Evolutionary conservation across 1,139 yeast genomes (phyloP), one percentile per base, ranked within the genome.

Genomic region (Hemisphaericaspora subhashii): DNA sequence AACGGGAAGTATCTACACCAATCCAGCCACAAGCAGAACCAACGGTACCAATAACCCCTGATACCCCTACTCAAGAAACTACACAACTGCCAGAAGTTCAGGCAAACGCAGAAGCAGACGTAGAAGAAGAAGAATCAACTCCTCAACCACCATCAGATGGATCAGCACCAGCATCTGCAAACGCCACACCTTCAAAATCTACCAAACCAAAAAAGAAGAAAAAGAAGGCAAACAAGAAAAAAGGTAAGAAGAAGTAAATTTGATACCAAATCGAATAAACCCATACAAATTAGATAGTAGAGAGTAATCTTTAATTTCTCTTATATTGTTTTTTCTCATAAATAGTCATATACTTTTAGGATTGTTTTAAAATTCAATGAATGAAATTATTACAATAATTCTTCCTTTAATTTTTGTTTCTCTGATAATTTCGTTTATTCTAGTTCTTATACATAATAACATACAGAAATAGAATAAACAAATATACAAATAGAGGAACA

Each of bases 221-320:
- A 41, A 47, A 50, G 33, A 47, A 44, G 35, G 31, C 41, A 10
- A 39, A 42, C 27, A 50, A 50, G 44, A 52, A 51, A 42, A 49
- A 48, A 32, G 46, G 51, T 8, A 50, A 50, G 41, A 48, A 48
- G 46, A 42, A 44, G 43, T 46, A 40, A 33, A 13, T 31, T 4
- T 27, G 11, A 5, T 26, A 26, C n/a, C 13, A 26, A 26, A 9
- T n/a, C 26, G 13, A 24, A 6, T 20, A 13, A 10, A 28, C 9
- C 29, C 17, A 6, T n/a, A 10, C 31, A 11, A 23, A 6, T 23
- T 15, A 15, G 22, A 17, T 29, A 12, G 32, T 17, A 29, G 14
- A 18, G 17, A n/a, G 11, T 9, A 15, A 27, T 27, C 5, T 29
- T n/a, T 29, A n/a, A 11, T 18, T 17, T 3, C 22, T 18, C 32